Conservation (phyloP, 495 filamentous ascomycete species). For the Pseudomonodictys pantanalensis region DNA sequence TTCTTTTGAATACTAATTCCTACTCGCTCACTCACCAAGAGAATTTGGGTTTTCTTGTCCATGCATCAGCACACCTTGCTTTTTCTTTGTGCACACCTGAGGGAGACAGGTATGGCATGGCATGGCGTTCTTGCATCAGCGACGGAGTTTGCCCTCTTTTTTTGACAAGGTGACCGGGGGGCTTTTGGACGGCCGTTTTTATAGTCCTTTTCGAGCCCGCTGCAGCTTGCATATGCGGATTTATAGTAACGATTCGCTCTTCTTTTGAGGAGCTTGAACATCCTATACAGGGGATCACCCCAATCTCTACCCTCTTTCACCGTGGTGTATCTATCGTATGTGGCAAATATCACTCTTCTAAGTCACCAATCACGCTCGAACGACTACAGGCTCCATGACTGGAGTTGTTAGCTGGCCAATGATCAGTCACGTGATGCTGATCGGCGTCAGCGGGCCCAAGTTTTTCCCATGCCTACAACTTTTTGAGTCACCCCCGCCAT, state of each 20-base stretch:
- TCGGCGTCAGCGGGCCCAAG: not conserved
- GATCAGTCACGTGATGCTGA: not conserved
- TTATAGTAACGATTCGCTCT: conserved; percentile 16
- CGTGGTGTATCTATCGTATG: no score
- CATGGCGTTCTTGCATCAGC: conserved; percentile 26
- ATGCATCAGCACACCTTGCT: not conserved
- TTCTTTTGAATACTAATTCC: conserved; percentile 18
- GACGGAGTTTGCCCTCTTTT: conserved; percentile 8
- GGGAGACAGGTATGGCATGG: conserved; percentile 10
- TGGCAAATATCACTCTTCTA: no score
- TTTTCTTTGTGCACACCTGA: conserved; percentile 1
- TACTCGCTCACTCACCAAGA: not conserved
- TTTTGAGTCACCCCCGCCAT: conserved; percentile 31
- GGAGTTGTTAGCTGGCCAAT: no score
- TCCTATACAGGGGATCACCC: not conserved
- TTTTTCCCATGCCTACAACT: conserved; percentile 18
- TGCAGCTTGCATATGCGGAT: not conserved
- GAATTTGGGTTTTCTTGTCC: not conserved
- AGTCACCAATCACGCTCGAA: no score
- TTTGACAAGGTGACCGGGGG: not conserved
- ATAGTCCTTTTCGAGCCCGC: conserved; percentile 20
- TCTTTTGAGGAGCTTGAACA: not conserved
- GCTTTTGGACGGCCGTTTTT: conserved; percentile 2
- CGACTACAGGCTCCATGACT: no score
- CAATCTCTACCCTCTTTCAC: no score